Conservation (phyloP, 306 rosid genomes). For the Arachis hypogaea region DNA sequence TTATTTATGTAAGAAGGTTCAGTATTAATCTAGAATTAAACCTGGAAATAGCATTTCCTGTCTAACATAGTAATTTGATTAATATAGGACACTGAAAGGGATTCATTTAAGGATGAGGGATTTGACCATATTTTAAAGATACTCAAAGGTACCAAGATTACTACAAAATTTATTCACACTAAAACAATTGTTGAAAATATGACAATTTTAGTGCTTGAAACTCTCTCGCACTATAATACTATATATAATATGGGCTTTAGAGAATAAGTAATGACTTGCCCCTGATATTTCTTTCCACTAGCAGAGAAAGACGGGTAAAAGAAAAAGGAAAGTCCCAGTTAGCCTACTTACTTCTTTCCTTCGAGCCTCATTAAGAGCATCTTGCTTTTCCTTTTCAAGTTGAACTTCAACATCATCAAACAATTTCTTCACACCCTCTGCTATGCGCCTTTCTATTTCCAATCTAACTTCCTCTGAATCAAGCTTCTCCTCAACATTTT, state of each 20-base stretch:
- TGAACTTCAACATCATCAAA: slow-evolving; percentile 74
- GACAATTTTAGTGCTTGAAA: slow-evolving; percentile 13
- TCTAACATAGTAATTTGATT: slow-evolving; percentile 4
- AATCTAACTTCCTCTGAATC: slow-evolving; percentile 62
- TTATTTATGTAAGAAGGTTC: background rate
- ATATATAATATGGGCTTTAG: background rate
- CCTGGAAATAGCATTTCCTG: background rate
- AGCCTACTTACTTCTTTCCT: slow-evolving; percentile 73
- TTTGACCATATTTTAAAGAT: background rate
- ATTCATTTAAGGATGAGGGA: background rate
- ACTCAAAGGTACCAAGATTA: slow-evolving; percentile 27
- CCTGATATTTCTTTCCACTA: background rate
- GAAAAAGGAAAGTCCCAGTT: background rate
- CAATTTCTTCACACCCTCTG: slow-evolving; percentile 73
- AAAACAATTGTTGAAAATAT: background rate
- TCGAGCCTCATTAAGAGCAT: slow-evolving; percentile 79
- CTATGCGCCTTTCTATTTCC: slow-evolving; percentile 69
- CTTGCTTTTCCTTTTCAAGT: slow-evolving; percentile 90
- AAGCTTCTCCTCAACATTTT: slow-evolving; percentile 77
- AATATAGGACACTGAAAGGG: slow-evolving; percentile 8
- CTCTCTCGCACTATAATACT: background rate
- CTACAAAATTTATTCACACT: background rate
- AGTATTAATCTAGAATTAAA: slow-evolving; percentile 22
- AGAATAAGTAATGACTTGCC: slow-evolving; percentile 1
- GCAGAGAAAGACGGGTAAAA: background rate